Evolutionary conservation across 495 filamentous ascomycete genomes (phyloP).

Genomic region (Diplogelasinospora grovesii): DNA sequence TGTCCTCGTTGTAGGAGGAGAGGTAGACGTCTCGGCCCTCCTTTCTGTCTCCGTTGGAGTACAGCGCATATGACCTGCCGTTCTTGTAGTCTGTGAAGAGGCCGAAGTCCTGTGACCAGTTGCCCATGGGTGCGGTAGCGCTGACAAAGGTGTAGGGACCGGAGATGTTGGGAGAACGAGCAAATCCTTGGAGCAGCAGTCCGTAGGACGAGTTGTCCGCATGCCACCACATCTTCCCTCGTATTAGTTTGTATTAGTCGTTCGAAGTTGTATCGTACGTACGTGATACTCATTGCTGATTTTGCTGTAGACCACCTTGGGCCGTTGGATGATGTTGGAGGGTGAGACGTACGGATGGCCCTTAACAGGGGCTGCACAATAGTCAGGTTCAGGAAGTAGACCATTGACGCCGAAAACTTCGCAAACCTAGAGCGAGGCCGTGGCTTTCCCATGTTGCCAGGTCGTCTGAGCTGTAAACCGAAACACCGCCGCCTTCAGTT

Average conservation of each 20-base stretch:
- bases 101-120: constrained; percentile 44
- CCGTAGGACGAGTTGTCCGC: constrained; percentile 41
- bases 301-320: constrained; percentile 38
- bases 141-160: constrained; percentile 36
- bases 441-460: constrained; percentile 36
- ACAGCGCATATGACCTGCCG: constrained; percentile 34
- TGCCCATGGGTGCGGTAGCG: constrained; percentile 36
- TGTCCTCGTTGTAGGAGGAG: constrained; percentile 32
- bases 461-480: constrained; percentile 34
- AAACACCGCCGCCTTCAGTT: constrained; percentile 37
- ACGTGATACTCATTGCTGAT: constrained; percentile 31
- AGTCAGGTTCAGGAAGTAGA: constrained; percentile 10
- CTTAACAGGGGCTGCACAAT: constrained; percentile 24
- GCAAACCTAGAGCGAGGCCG: constrained; percentile 31
- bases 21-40: constrained; percentile 38
- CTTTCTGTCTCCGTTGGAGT: constrained; percentile 36
- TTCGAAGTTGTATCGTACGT: not conserved
- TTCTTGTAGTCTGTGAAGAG: constrained; percentile 40
- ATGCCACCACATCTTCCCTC: constrained; percentile 42
- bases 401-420: not conserved
- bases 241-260: not conserved
- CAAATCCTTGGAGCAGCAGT: constrained; percentile 36
- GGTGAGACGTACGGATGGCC: constrained; percentile 32
- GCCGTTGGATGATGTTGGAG: constrained; percentile 35
- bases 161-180: constrained; percentile 28